Conservation (phyloP, 805 yeast species). For the Pichia heedii region DNA sequence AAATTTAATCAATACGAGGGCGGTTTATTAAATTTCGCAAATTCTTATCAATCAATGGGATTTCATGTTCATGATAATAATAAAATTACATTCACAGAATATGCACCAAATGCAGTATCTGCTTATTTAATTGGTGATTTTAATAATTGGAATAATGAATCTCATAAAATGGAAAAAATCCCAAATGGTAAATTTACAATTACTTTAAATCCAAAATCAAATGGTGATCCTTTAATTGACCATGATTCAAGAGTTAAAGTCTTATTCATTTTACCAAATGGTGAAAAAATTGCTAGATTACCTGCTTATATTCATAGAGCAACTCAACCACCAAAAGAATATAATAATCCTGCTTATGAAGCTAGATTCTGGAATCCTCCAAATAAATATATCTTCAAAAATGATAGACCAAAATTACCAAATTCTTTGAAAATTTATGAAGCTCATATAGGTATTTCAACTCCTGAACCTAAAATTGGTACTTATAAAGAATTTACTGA, state of each 20-base stretch:
- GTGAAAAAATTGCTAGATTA: constrained; percentile 65
- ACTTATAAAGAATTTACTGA: constrained; percentile 76
- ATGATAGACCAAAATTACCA: constrained; percentile 52
- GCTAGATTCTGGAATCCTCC: constrained; percentile 90
- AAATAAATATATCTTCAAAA: constrained; percentile 45
- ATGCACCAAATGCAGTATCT: constrained; percentile 78
- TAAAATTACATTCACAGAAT: constrained; percentile 60
- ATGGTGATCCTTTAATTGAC: constrained; percentile 56
- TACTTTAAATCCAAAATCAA: constrained; percentile 41
- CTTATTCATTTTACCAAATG: constrained; percentile 53
- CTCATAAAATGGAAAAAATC: constrained; percentile 50
- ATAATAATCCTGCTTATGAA: constrained; percentile 49
- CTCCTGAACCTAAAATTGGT: constrained; percentile 81
- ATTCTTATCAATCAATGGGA: constrained; percentile 71
- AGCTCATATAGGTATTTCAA: constrained; percentile 92
- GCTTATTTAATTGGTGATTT: constrained; percentile 90
- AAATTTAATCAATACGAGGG: constrained; percentile 51
- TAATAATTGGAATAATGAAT: constrained; percentile 64
- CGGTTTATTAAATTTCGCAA: constrained; percentile 61
- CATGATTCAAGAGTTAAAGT: constrained; percentile 78
- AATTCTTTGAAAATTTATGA: constrained; percentile 71
- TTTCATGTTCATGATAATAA: constrained; percentile 54
- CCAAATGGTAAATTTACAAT: constrained; percentile 65
- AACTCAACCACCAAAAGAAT: constrained; percentile 56
- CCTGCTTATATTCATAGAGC: constrained; percentile 90